Conservation (phyloP, 1,284 basidiomycete genomes). For the Fistulina hepatica region DNA sequence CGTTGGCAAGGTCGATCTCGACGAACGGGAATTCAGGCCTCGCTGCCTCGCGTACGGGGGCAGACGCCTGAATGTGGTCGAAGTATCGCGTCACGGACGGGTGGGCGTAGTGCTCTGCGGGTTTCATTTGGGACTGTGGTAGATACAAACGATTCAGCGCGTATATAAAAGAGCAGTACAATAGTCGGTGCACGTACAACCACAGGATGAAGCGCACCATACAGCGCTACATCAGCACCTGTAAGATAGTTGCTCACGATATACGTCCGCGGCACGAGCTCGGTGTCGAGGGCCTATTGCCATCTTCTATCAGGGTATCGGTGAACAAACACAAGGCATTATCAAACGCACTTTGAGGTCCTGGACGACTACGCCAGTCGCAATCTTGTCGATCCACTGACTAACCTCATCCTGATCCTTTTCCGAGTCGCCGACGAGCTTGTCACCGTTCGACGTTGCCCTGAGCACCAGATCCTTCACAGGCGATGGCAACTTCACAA, state of each 20-base stretch:
- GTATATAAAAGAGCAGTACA: too few species aligned
- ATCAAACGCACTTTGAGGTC: slow-evolving; percentile 35
- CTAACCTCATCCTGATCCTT: slow-evolving; percentile 52
- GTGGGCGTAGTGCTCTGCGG: slow-evolving; percentile 59
- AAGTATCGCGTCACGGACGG: slow-evolving; percentile 88
- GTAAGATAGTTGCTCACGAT: slow-evolving; percentile 73
- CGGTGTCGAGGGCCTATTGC: slow-evolving; percentile 58
- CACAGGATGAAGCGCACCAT: slow-evolving; percentile 70
- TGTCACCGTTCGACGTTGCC: slow-evolving; percentile 32
- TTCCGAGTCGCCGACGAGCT: slow-evolving; percentile 42
- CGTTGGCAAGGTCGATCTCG: slow-evolving; percentile 61
- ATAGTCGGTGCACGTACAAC: slow-evolving; percentile 41
- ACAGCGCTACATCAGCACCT: slow-evolving; percentile 80
- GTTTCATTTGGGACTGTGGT: slow-evolving; percentile 52
- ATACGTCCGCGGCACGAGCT: slow-evolving; percentile 70
- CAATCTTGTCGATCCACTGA: slow-evolving; percentile 60
- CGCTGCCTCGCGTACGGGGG: slow-evolving; percentile 47
- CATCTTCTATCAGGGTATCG: slow-evolving; percentile 4
- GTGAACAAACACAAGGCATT: slow-evolving; percentile 4
- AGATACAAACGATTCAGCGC: too few species aligned
- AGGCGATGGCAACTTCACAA: slow-evolving; percentile 40
- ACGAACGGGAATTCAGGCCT: slow-evolving; percentile 49
- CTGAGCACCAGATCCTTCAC: slow-evolving; percentile 49
- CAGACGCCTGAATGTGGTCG: slow-evolving; percentile 76
- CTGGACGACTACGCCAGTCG: slow-evolving; percentile 37